phyloP scores from a whole-genome alignment of 495 filamentous ascomycete genomes.

The Hypoxylon trugodes region DNA sequence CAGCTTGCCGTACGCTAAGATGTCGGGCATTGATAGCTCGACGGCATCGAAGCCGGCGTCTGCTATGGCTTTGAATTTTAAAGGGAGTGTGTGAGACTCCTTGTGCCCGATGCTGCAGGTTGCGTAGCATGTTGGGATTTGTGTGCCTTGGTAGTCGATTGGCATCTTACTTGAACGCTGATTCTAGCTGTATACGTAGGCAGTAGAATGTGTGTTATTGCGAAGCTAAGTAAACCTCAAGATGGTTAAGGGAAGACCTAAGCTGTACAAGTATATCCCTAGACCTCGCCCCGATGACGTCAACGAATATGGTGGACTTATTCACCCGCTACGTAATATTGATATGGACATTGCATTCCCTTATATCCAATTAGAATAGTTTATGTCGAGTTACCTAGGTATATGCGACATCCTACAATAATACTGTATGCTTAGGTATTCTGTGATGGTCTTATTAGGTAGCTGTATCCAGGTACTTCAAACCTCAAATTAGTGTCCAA shows the following conservation, averaged over 20 bases:
- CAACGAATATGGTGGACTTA: constrained; percentile 18
- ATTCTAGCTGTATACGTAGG: not conserved
- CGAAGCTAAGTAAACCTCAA: not conserved
- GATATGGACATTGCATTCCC: constrained; percentile 5
- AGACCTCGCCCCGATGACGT: constrained; percentile 29
- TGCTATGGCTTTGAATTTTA: constrained; percentile 72
- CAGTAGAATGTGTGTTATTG: not conserved
- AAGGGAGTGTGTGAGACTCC: constrained; percentile 61
- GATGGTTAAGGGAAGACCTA: not conserved
- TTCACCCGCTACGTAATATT: constrained; percentile 14
- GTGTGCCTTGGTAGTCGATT: constrained; percentile 32
- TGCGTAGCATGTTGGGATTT: constrained; percentile 71
- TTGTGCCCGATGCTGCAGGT: constrained; percentile 68
- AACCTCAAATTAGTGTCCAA: too few species aligned
- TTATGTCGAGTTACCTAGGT: too few species aligned
- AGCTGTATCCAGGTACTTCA: too few species aligned
- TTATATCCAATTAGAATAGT: too few species aligned
- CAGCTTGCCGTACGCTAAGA: constrained; percentile 67
- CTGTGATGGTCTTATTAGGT: too few species aligned
- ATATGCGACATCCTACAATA: too few species aligned
- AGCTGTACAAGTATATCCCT: not conserved
- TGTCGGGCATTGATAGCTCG: constrained; percentile 79
- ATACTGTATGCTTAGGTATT: too few species aligned
- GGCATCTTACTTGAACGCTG: constrained; percentile 28
- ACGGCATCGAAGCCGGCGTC: constrained; percentile 73